Percentiles rank a stretch among this genome's conserved stretches.
Conservation (phyloP, 371 early-diverging fungal species). For the Apophysomyces sp. region DNA sequence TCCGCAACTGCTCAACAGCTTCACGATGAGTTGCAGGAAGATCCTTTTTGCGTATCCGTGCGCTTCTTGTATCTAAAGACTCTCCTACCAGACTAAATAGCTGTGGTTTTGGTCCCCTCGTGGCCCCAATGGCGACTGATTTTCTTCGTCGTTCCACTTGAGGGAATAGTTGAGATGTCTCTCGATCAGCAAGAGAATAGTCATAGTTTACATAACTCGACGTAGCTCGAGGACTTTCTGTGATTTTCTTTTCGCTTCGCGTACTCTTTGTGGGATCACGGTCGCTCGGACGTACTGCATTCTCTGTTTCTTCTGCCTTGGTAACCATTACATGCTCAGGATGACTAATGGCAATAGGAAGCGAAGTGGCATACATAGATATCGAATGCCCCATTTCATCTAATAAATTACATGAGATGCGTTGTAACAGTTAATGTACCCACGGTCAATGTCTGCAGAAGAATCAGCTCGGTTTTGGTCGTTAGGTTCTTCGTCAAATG, state of each 20-base stretch:
- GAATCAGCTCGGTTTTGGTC: slow-evolving; percentile 4
- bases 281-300: slow-evolving; percentile 15
- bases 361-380: slow-evolving; percentile 26
- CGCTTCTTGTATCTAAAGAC: slow-evolving; percentile 18
- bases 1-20: neutral
- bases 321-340: neutral
- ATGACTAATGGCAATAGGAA: slow-evolving; percentile 26
- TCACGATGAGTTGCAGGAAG: neutral
- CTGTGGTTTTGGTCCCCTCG: slow-evolving; percentile 5
- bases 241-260: neutral
- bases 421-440: neutral
- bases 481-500: slow-evolving; percentile 4
- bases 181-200: slow-evolving; percentile 12
- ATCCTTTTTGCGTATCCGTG: neutral
- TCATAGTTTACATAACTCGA: slow-evolving; percentile 4
- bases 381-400: slow-evolving; percentile 13
- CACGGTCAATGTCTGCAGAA: neutral
- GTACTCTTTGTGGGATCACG: slow-evolving; percentile 11
- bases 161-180: slow-evolving; percentile 11
- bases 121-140: slow-evolving; percentile 13
- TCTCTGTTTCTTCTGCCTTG: neutral
- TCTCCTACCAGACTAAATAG: slow-evolving; percentile 8
- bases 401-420: neutral
- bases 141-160: slow-evolving; percentile 10
- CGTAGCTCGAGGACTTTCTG: neutral